Conservation (phyloP, 306 rosid species). For the Gastrolobium villosum region DNA sequence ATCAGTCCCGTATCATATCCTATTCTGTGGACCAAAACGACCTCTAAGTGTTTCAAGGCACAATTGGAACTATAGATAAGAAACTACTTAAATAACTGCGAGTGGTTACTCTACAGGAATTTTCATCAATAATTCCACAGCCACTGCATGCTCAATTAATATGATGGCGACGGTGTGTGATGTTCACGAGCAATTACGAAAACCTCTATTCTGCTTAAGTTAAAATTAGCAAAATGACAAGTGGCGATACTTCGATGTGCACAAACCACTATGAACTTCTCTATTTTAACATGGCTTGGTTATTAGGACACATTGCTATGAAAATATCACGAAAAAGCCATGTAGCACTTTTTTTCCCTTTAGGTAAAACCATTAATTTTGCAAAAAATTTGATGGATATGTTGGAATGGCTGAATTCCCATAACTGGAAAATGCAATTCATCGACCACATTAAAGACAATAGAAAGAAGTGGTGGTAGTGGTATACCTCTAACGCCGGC, state of each 20-base stretch:
- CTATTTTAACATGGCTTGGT: not conserved
- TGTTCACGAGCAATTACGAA: not conserved
- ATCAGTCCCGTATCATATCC: too few species aligned
- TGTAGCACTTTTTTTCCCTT: not conserved
- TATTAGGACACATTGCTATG: not conserved
- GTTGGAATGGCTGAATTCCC: not conserved
- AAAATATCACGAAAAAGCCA: not conserved
- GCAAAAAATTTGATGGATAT: slow-evolving; percentile 6
- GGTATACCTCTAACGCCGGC: not conserved
- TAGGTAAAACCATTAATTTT: not conserved
- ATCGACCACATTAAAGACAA: slow-evolving; percentile 2
- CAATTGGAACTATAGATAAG: too few species aligned
- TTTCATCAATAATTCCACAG: not conserved
- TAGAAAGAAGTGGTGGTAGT: not conserved
- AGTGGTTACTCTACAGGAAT: not conserved
- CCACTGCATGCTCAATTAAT: slow-evolving; percentile 8
- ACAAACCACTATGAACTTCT: not conserved
- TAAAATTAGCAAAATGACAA: not conserved
- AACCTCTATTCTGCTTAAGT: slow-evolving; percentile 8
- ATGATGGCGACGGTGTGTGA: not conserved
- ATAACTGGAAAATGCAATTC: not conserved
- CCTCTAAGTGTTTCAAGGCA: too few species aligned
- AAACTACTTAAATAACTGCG: too few species aligned
- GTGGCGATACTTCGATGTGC: not conserved
- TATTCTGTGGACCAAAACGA: too few species aligned